These are phyloP conservation scores for Solanum pimpinellifolium DNA, from an alignment of 257 asterid genomes.

Conservation along the genomic window DNA sequence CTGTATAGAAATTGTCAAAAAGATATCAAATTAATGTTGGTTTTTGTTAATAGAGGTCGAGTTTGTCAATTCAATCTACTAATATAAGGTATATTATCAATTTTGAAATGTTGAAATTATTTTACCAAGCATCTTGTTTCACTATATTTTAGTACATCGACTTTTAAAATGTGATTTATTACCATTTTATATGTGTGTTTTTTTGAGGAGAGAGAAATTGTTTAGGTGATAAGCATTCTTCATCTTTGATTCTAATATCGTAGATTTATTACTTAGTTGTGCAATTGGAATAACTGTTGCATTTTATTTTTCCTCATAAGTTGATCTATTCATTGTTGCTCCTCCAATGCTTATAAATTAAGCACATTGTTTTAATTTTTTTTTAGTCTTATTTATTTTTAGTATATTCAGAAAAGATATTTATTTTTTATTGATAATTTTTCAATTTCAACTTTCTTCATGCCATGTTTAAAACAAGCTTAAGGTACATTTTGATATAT, in stretches of 20 bases:
- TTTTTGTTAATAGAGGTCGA: neutral
- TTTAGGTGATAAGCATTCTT: neutral
- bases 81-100: neutral
- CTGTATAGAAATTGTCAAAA: neutral
- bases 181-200: no score
- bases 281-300: neutral
- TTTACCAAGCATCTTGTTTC: neutral
- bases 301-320: neutral
- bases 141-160: neutral
- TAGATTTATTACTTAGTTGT: neutral
- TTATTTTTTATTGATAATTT: neutral
- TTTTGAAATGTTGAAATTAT: neutral
- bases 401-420: neutral
- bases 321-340: neutral
- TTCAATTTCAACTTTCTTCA: neutral
- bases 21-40: neutral
- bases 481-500: neutral
- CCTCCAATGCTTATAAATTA: neutral
- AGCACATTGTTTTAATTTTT: neutral
- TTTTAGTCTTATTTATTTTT: neutral
- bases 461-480: neutral
- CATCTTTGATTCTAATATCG: no score
- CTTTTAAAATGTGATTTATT: neutral
- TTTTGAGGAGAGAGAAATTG: neutral
- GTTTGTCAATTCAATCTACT: neutral